A percentile compares a stretch with the other conserved stretches of the same genome.
Evolutionary conservation across 805 yeast species (phyloP).

Genomic region (Candida orba): DNA sequence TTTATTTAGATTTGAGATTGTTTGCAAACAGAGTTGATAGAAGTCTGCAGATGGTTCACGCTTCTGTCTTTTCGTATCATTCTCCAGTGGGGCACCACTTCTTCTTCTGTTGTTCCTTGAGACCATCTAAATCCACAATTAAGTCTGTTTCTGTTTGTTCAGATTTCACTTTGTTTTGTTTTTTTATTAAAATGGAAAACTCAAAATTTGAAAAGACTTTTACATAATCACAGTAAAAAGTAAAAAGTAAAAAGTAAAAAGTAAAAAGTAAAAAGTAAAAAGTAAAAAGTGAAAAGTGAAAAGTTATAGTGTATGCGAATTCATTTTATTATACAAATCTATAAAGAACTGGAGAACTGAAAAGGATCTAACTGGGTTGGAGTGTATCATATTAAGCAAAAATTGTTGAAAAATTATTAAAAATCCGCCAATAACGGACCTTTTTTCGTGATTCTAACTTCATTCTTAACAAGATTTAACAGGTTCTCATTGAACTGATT

Average conservation of each 20-base stretch:
- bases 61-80: conserved; percentile 14
- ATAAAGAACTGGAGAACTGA: too few relatives aligned
- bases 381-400: too few relatives aligned
- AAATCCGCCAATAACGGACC: conserved; percentile 19
- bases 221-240: too few relatives aligned
- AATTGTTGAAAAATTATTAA: background rate
- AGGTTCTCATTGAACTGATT: conserved; percentile 11
- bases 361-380: too few relatives aligned
- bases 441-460: conserved; percentile 8
- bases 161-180: background rate
- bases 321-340: too few relatives aligned
- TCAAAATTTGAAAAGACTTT: too few relatives aligned
- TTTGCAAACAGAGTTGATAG: conserved; percentile 26
- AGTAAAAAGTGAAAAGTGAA: too few relatives aligned
- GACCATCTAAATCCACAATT: conserved; percentile 5
- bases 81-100: conserved; percentile 1
- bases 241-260: too few relatives aligned
- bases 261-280: too few relatives aligned
- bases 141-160: too few relatives aligned
- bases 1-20: conserved; percentile 27
- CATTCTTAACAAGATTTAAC: conserved; percentile 9
- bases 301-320: too few relatives aligned
- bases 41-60: conserved; percentile 12
- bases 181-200: too few relatives aligned
- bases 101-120: conserved; percentile 14